Percentiles rank a stretch among this genome's conserved stretches.
These are phyloP conservation scores for Phaffomyces opuntiae DNA, from an alignment of 805 yeast genomes.

Conservation along the genomic window DNA sequence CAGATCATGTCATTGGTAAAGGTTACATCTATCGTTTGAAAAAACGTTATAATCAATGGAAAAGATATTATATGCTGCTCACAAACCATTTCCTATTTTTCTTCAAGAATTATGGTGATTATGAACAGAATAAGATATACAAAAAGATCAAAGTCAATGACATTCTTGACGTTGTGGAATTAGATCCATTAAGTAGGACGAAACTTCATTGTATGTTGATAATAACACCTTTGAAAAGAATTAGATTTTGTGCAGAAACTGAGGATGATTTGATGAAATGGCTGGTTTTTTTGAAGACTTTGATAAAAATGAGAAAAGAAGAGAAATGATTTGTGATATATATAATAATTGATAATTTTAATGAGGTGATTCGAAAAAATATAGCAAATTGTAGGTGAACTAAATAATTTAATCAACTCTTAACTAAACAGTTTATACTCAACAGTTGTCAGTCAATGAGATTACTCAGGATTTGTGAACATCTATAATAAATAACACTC, in stretches of 20 bases:
- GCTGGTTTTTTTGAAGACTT: slow-evolving; percentile 40
- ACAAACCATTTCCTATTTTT: slow-evolving; percentile 35
- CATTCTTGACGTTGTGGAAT: slow-evolving; percentile 41
- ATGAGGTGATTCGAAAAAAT: too few species aligned
- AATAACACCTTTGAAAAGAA: slow-evolving; percentile 38
- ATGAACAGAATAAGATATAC: slow-evolving; percentile 14
- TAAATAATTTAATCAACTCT: too few species aligned
- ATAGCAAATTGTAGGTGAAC: too few species aligned
- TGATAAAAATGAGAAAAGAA: slow-evolving; percentile 18
- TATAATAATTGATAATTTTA: too few species aligned
- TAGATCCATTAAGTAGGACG: slow-evolving; percentile 38
- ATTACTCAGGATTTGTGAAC: too few species aligned
- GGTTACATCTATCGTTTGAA: slow-evolving; percentile 36
- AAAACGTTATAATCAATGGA: slow-evolving; percentile 43
- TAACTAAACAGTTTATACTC: too few species aligned
- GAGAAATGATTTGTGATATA: too few species aligned
- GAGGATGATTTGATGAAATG: slow-evolving; percentile 43
- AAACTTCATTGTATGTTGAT: slow-evolving; percentile 40
- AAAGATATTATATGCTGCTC: slow-evolving; percentile 33
- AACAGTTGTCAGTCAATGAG: too few species aligned
- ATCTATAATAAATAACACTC: too few species aligned
- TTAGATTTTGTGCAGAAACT: slow-evolving; percentile 35
- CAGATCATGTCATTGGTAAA: slow-evolving; percentile 32
- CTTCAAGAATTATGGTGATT: slow-evolving; percentile 28
- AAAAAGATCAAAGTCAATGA: slow-evolving; percentile 30